These are phyloP conservation scores for Luffa aegyptiaca DNA, from an alignment of 306 rosid genomes.

Conservation along the genomic window DNA sequence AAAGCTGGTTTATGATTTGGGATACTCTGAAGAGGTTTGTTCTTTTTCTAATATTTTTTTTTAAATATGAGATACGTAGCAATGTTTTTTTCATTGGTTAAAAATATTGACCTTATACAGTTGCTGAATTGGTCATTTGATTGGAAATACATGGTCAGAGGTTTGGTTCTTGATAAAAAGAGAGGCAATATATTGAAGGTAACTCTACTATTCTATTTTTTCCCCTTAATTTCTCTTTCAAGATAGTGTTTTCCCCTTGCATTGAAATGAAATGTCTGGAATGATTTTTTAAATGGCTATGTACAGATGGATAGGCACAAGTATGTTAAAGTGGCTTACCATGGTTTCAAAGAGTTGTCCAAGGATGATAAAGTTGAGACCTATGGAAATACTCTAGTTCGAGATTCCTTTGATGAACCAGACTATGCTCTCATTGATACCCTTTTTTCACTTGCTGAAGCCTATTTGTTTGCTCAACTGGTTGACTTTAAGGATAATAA, in stretches of 20 bases:
- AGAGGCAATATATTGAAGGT: conserved; percentile 99
- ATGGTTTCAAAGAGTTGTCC: conserved; percentile 82
- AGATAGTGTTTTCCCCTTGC: not conserved
- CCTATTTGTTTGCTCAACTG: conserved; percentile 92
- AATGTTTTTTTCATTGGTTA: conserved; percentile 15
- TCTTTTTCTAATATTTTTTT: not conserved
- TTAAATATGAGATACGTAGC: not conserved
- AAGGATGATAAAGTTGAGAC: conserved; percentile 89
- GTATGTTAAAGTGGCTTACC: conserved; percentile 97
- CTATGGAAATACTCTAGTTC: conserved; percentile 75
- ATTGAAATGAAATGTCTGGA: conserved; percentile 9
- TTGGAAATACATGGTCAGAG: conserved; percentile 97
- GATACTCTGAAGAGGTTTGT: conserved; percentile 80
- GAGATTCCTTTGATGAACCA: conserved; percentile 92
- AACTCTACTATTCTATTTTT: conserved; percentile 8
- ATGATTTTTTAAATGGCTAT: conserved; percentile 12
- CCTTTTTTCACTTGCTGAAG: conserved; percentile 90
- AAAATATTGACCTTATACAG: conserved; percentile 34
- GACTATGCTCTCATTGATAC: conserved; percentile 92
- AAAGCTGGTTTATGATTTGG: conserved; percentile 78
- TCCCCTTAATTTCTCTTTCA: not conserved
- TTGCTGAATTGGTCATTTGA: conserved; percentile 78
- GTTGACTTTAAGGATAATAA: conserved; percentile 69
- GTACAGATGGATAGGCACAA: conserved; percentile 98
- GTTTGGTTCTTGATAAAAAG: conserved; percentile 94